Base-by-base conservation (phyloP, 257 asterid species). In the Solanum raphanifolium region DNA sequence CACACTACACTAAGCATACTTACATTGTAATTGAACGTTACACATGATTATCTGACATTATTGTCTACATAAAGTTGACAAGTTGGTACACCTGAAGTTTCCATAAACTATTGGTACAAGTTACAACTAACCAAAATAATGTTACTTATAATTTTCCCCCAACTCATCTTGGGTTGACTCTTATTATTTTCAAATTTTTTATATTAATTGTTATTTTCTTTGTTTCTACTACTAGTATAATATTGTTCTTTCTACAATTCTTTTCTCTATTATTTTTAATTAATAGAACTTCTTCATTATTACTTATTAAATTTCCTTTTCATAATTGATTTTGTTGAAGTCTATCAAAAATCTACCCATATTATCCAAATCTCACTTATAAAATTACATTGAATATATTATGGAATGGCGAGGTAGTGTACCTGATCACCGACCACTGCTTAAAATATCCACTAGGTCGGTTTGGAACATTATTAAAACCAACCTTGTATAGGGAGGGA, bases 341-440 rank as follows among this genome's bases (percentile, higher is more conserved):
- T 55, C 5, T 55, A 55, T 18, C 25, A 55, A 55, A 6, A 18
- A 52, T 55, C n/a, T 6, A 2, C 0, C 4, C 10, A 55, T 1
- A 18, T 55, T 55, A 12, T 46, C 0, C 3, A 46, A 46, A 46
- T 46, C 6, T 2, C 3, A 46, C 58, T 13, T 55, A 18, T 55
- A 18, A 58, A 60, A 62, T n/a, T 1, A n/a, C 5, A 62, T 3
- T 4, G 1, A 62, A 62, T n/a, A 62, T n/a, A 10, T 62, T 21
- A 21, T 4, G 3, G 13, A 0, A 23, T 23, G 6, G 3, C 0
- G 0, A 20, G 7, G 21, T 3, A 23, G 7, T 3, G 85, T 9
- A 46, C 2, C 55, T 79, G 66, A 27, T 16, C 68, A 81, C 85
- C 68, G 85, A 27, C 85, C 85, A 15, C 16, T 27, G 20, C 85